phyloP scores from a whole-genome alignment of 768 basidiomycete species.

The Trametes cubensis region DNA sequence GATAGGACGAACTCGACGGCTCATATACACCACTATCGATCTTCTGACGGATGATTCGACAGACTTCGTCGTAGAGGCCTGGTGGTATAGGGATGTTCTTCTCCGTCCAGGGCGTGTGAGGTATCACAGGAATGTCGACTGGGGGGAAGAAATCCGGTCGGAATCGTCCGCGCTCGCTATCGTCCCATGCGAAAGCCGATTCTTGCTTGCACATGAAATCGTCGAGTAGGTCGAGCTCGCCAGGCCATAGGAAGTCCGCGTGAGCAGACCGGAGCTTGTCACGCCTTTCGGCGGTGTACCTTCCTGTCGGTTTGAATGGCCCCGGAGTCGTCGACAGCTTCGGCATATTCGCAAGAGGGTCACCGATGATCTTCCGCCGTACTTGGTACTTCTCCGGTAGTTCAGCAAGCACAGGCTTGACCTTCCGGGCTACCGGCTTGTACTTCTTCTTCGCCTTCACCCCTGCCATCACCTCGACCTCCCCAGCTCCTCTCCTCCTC shows the following conservation, averaged over 20 bases:
- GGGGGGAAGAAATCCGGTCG: slow-evolving; percentile 29
- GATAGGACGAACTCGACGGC: slow-evolving; percentile 13
- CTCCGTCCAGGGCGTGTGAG: too few species aligned
- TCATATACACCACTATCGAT: slow-evolving; percentile 39
- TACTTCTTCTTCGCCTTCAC: slow-evolving; percentile 23
- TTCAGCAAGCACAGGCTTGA: slow-evolving; percentile 13
- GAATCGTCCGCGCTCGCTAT: slow-evolving; percentile 40
- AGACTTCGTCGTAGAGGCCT: slow-evolving; percentile 34
- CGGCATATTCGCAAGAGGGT: too few species aligned
- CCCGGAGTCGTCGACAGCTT: too few species aligned
- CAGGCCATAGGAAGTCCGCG: slow-evolving; percentile 35
- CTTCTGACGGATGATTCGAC: slow-evolving; percentile 38
- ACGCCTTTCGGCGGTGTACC: too few species aligned
- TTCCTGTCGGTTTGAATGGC: too few species aligned
- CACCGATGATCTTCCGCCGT: slow-evolving; percentile 5
- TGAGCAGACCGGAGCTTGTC: too few species aligned
- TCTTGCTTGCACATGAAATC: slow-evolving; percentile 31
- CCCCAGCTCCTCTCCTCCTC: too few species aligned
- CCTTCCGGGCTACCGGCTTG: slow-evolving; percentile 28
- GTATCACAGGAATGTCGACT: too few species aligned
- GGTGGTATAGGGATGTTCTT: too few species aligned
- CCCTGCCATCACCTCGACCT: too few species aligned
- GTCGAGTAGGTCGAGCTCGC: slow-evolving; percentile 37
- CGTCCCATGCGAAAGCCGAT: slow-evolving; percentile 42
- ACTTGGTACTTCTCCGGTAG: slow-evolving; percentile 24